Conservation (phyloP, 2,329 filamentous ascomycete genomes). For the Fusarium sp. region DNA sequence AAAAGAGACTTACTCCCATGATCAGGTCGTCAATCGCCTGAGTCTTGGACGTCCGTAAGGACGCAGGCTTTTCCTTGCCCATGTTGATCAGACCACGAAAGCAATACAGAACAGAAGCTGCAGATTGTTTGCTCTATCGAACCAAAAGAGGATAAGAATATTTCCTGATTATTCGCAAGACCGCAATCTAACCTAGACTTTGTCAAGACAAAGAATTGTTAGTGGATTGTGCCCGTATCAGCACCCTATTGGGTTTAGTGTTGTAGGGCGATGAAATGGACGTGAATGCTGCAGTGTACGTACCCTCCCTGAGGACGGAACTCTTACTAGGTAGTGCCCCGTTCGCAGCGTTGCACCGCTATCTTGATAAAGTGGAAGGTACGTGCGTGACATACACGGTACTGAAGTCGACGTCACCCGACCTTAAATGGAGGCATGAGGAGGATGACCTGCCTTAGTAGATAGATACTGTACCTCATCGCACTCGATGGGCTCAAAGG, state of each 20-base stretch:
- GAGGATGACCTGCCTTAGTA: constrained; percentile 1
- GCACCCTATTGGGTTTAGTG: constrained; percentile 29
- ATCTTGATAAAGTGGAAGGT: constrained; percentile 13
- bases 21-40: constrained; percentile 65
- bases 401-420: constrained; percentile 23
- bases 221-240: constrained; percentile 35
- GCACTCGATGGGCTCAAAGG: neutral
- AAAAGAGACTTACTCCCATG: constrained; percentile 65
- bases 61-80: constrained; percentile 28
- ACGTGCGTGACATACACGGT: neutral
- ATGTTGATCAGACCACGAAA: constrained; percentile 16
- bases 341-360: constrained; percentile 11
- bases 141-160: neutral
- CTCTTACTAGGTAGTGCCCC: constrained; percentile 3
- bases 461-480: too few relatives aligned
- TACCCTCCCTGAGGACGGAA: neutral
- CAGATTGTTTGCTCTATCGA: neutral
- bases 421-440: neutral
- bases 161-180: neutral
- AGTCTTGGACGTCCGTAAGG: constrained; percentile 44
- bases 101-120: neutral
- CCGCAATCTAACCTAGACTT: constrained; percentile 9
- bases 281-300: neutral
- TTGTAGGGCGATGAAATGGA: constrained; percentile 3
- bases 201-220: constrained; percentile 33